Conservation (phyloP, 495 filamentous ascomycete species). For the Xylaria nigripes region DNA sequence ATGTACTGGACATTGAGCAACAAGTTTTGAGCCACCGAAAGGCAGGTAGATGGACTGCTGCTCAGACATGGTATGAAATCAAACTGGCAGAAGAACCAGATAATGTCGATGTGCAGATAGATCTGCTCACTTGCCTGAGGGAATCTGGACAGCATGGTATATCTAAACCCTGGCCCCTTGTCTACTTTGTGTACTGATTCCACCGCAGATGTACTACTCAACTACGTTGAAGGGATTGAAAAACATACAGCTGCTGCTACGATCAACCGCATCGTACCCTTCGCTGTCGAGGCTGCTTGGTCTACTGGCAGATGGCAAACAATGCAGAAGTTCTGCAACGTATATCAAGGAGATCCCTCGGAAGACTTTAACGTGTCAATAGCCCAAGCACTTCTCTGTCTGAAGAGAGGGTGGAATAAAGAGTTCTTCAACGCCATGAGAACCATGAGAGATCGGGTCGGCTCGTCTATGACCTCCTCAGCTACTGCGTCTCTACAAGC, state of each 20-base stretch:
- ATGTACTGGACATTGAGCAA: constrained; percentile 76
- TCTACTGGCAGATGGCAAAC: constrained; percentile 73
- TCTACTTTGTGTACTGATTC: constrained; percentile 12
- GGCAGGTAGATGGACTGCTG: constrained; percentile 93
- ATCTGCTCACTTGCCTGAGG: constrained; percentile 81
- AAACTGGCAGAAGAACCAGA: constrained; percentile 69
- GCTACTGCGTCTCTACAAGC: constrained; percentile 69
- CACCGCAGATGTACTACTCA: constrained; percentile 65
- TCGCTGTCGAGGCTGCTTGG: constrained; percentile 86
- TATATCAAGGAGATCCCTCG: constrained; percentile 41
- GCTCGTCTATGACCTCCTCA: constrained; percentile 62
- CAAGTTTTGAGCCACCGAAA: constrained; percentile 88
- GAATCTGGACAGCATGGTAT: constrained; percentile 86
- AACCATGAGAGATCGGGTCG: constrained; percentile 59
- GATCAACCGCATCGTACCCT: constrained; percentile 57
- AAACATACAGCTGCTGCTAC: constrained; percentile 38
- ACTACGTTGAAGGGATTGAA: constrained; percentile 70
- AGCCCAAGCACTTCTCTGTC: constrained; percentile 59
- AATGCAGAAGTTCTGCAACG: constrained; percentile 57
- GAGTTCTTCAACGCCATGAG: constrained; percentile 53
- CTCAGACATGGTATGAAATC: constrained; percentile 95
- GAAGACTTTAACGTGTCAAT: constrained; percentile 78
- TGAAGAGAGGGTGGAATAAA: constrained; percentile 46
- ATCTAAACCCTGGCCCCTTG: constrained; percentile 7
- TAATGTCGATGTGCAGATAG: constrained; percentile 67